phyloP scores from a whole-genome alignment of 2,329 filamentous ascomycete genomes.

The Parafenestella ontariensis region DNA sequence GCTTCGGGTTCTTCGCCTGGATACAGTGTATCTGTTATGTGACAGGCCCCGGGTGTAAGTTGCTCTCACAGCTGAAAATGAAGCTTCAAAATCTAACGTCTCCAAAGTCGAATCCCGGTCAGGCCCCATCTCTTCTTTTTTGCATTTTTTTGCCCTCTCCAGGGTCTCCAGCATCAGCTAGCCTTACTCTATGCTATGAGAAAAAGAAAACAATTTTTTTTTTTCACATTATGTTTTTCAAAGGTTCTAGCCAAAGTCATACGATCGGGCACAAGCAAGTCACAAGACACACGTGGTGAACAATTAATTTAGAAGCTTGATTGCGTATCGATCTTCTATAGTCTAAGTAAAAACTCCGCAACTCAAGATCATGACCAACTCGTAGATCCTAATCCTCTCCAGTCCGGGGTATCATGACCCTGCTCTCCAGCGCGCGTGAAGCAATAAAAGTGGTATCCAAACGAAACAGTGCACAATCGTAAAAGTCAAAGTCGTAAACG shows the following conservation, averaged over 20 bases:
- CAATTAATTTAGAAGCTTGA: not conserved
- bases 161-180: too few relatives aligned
- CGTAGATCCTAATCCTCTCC: not conserved
- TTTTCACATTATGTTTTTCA: too few relatives aligned
- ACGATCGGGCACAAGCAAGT: too few relatives aligned
- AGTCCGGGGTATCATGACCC: constrained; percentile 22
- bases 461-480: constrained; percentile 8
- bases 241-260: too few relatives aligned
- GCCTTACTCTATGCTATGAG: too few relatives aligned
- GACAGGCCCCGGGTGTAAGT: not conserved
- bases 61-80: not conserved
- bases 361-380: not conserved
- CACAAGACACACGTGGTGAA: not conserved
- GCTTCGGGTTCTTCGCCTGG: constrained; percentile 2
- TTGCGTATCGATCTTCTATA: not conserved
- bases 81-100: not conserved
- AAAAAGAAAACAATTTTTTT: too few relatives aligned
- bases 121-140: not conserved
- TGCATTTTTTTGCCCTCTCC: not conserved
- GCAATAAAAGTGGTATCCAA: constrained; percentile 27
- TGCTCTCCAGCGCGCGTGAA: constrained; percentile 8
- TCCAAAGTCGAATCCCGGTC: not conserved
- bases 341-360: not conserved
- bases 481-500: constrained; percentile 10
- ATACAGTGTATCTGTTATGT: constrained; percentile 1